Base-by-base conservation (phyloP, 139 green algal species). In the Volvox africanus region DNA sequence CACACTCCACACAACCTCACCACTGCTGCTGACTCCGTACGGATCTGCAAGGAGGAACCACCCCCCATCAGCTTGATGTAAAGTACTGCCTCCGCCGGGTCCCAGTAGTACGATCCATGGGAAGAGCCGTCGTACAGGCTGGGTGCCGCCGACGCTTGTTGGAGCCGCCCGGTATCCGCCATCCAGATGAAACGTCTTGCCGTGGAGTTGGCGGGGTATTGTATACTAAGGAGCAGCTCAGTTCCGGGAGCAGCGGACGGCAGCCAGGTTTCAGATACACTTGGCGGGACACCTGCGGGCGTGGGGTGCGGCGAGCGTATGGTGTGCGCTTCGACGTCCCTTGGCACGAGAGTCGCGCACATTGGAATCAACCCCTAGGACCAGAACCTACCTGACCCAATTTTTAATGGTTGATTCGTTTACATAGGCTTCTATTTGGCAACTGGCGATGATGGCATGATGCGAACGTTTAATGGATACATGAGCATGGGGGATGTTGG, bases 81-180 rank as follows among this genome's bases (percentile, higher is more conserved):
- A 32, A 94, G 32, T 35, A 86, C 21, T 6, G 89, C 88, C 2
- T n/a, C 88, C 30, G 81, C 75, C 22, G 92, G 86, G 35, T 94
- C 92, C 92, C 92, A 94, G 73, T 82, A 91, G 80, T 91, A 94
- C 30, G 87, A 81, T 16, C 92, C 92, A 37, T 94, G 92, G n/a
- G 21, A 62, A 12, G 36, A 65, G 0, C 86, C 90, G 78, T 93
- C 90, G 55, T 81, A 67, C 30, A 93, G n/a, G 6, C 16, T 16
- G 3, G 82, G 82, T 26, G 82, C 62, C 13, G n/a, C 30, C 14
- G 62, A 11, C 62, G 22, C 20, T 17, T 18, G 62, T 9, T 61
- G 62, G 20, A 20, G 19, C 19, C 65, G n/a, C 0, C 82, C 62
- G 26, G 9, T 35, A 24, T 22, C 82, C 24, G 82, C 62, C 32